Evolutionary conservation across 2,329 filamentous ascomycete genomes (phyloP), one percentile per base, ranked within the genome.

Genomic region (Venturia effusa): DNA sequence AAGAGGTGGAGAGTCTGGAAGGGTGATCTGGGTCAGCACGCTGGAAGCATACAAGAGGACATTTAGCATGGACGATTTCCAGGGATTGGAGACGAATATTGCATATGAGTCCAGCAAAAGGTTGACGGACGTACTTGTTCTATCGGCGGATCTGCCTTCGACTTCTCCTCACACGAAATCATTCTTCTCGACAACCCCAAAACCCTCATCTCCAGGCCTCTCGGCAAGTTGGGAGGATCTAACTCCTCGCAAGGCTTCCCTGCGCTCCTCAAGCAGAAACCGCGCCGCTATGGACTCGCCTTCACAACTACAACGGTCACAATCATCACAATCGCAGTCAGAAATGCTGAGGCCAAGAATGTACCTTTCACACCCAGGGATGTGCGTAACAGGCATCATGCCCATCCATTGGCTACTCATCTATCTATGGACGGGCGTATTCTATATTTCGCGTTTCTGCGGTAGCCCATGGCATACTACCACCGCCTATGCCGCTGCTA

Each of bases 61-160:
- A 1, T 84, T 96, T 67, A 75, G 84, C 51, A 70, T 83, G 7
- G 78, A 84, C 7, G 94, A 99, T 75, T 80, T 96, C 32, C 92
- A 97, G 75, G 88, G 85, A 55, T 74, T 95, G 61, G 74, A 76
- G 19, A 83, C 83, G 1, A 69, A 72, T 0, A 79, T 78, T 2
- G 84, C 92, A 1, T 99, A 99, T 77, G 92, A 97, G 75, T 87
- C 86, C 66, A 87, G 86, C 64, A 97, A 99, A 77, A 86, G 92
- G 27, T 79, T 97, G 24, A 95, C 90, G 1, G 94, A 99, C 72
- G 70, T 96, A 19, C 78, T 97, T 66, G 82, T 84, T n/a, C 78
- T 97, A 30, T 92, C 90, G 0, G 83, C 84, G 13, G 79, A 84
- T 27, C 79, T 93, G 1, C 86, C 90, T 0, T 81, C 85, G 17